Conservation (phyloP, 805 yeast species). For the Candida odintsovae region DNA sequence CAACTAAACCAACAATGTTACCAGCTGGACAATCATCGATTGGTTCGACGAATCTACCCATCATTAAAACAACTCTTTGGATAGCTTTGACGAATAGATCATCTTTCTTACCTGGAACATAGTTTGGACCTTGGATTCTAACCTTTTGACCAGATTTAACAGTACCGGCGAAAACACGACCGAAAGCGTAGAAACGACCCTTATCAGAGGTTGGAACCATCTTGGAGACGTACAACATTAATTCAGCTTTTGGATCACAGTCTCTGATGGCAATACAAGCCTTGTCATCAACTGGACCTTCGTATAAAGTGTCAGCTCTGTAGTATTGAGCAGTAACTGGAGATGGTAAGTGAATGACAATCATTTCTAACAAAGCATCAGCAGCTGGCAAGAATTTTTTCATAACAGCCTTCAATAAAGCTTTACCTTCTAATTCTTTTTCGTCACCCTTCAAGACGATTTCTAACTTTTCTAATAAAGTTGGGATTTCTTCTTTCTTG, state of each 20-base stretch:
- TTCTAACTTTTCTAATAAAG: conserved; percentile 89
- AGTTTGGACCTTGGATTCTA: conserved; percentile 99
- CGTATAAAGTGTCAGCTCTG: conserved; percentile 99
- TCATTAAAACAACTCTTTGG: conserved; percentile 99
- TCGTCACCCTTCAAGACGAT: conserved; percentile 91
- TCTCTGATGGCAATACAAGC: conserved; percentile 88
- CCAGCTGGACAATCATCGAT: conserved; percentile 99
- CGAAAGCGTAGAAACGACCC: conserved; percentile 99
- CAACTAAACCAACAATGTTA: conserved; percentile 99
- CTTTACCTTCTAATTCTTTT: conserved; percentile 98
- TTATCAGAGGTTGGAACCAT: conserved; percentile 99
- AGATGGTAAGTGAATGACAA: conserved; percentile 96
- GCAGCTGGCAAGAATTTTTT: conserved; percentile 99
- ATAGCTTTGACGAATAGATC: conserved; percentile 95
- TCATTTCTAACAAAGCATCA: conserved; percentile 98
- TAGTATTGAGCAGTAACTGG: conserved; percentile 98
- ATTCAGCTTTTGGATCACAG: conserved; percentile 98
- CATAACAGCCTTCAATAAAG: conserved; percentile 96
- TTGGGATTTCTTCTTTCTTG: conserved; percentile 95
- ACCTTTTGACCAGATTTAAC: conserved; percentile 98
- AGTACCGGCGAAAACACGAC: conserved; percentile 99
- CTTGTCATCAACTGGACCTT: conserved; percentile 96
- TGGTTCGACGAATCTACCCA: conserved; percentile 98
- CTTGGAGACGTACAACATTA: conserved; percentile 99
- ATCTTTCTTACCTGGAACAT: conserved; percentile 96